A percentile compares a stretch with the other conserved stretches of the same genome.
Evolutionary conservation across 306 rosid genomes (phyloP).

Genomic region (cucumber (Cucumis sativus)): DNA sequence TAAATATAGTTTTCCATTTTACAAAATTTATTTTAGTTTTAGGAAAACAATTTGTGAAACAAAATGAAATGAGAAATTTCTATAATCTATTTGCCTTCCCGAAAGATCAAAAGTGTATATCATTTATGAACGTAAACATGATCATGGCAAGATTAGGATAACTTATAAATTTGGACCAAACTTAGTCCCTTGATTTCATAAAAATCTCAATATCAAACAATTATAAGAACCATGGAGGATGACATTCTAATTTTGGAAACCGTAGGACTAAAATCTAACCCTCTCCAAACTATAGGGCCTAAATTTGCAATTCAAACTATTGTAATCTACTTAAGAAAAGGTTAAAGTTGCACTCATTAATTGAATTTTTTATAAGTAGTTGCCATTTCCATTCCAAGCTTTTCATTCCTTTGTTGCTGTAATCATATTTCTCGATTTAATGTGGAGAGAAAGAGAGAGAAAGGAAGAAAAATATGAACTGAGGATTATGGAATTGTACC

Average conservation of each 20-base stretch:
- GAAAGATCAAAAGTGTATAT: neutral
- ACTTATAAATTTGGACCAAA: too few species aligned
- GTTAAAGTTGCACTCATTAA: neutral
- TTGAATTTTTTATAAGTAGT: neutral
- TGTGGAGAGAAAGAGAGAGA: too few species aligned
- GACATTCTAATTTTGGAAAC: too few species aligned
- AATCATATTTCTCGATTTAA: neutral
- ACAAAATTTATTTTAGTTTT: neutral
- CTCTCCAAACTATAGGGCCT: too few species aligned
- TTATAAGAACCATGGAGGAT: too few species aligned
- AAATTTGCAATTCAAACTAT: neutral
- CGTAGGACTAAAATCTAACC: too few species aligned
- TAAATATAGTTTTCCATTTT: neutral
- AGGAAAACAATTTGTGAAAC: neutral
- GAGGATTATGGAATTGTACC: neutral
- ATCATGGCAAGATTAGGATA: neutral
- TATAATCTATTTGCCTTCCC: too few species aligned
- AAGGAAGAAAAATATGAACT: neutral
- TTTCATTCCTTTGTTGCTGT: neutral
- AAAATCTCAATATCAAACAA: too few species aligned
- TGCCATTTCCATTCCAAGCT: neutral
- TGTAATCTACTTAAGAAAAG: neutral
- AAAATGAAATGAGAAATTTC: too few species aligned
- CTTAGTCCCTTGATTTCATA: too few species aligned
- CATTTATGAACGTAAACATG: neutral